These are phyloP conservation scores for Cystobasidium sp. DNA, from an alignment of 1,284 basidiomycete genomes.

Conservation along the genomic window DNA sequence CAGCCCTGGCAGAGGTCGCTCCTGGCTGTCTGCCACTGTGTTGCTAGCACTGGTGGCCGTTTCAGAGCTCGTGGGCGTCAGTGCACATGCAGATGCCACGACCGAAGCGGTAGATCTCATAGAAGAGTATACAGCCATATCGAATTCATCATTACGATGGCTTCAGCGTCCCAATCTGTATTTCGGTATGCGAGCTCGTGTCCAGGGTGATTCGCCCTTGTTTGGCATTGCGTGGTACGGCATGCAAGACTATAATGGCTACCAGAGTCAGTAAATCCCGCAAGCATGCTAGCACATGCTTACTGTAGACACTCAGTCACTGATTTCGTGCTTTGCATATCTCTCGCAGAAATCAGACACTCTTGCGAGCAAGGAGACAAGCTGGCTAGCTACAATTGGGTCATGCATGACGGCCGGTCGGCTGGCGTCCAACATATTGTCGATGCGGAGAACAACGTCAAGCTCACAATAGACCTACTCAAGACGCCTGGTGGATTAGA, in stretches of 20 bases:
- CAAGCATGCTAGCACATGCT: neutral
- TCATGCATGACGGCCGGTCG: conserved; percentile 79
- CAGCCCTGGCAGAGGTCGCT: neutral
- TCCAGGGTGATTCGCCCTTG: conserved; percentile 79
- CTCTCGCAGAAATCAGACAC: conserved; percentile 71
- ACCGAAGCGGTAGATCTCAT: conserved; percentile 39
- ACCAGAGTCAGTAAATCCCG: neutral
- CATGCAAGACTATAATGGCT: conserved; percentile 68
- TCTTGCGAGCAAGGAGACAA: conserved; percentile 86
- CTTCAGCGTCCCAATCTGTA: conserved; percentile 81
- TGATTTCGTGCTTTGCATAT: conserved; percentile 2
- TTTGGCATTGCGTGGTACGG: conserved; percentile 92
- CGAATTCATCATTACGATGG: conserved; percentile 42
- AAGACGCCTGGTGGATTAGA: conserved; percentile 77
- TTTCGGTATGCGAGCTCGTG: conserved; percentile 81
- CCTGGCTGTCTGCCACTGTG: neutral
- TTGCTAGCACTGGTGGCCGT: neutral
- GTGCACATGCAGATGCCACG: conserved; percentile 14
- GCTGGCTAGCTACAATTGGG: conserved; percentile 81
- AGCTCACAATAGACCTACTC: conserved; percentile 80
- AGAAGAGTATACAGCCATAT: conserved; percentile 27
- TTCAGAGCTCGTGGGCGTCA: neutral
- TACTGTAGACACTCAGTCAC: neutral
- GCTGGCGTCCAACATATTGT: conserved; percentile 83
- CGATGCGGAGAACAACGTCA: conserved; percentile 80